These are phyloP conservation scores for Diplodia mutila DNA, from an alignment of 2,329 filamentous ascomycete species.

Conservation along the genomic window DNA sequence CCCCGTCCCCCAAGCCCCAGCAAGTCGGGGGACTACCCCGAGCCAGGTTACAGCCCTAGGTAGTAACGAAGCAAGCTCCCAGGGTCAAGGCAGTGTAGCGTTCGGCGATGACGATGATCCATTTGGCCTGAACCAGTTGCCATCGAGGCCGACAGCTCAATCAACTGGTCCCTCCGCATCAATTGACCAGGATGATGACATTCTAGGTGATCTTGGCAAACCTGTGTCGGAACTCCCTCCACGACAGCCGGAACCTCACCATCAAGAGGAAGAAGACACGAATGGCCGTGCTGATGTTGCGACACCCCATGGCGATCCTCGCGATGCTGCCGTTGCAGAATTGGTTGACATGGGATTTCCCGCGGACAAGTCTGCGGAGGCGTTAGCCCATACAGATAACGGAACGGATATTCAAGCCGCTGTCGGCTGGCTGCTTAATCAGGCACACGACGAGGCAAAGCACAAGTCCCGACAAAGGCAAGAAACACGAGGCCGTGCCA, in stretches of 20 bases:
- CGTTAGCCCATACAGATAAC: constrained; percentile 77
- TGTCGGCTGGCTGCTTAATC: constrained; percentile 85
- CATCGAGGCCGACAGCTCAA: constrained; percentile 46
- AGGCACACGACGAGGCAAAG: constrained; percentile 83
- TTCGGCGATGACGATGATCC: constrained; percentile 72
- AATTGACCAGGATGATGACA: constrained; percentile 56
- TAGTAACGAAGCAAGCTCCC: constrained; percentile 30
- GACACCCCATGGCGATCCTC: constrained; percentile 50
- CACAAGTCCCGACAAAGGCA: constrained; percentile 60
- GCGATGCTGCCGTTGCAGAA: constrained; percentile 82
- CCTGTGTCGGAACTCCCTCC: constrained; percentile 58
- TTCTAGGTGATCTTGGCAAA: constrained; percentile 63
- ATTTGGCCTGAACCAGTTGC: constrained; percentile 74
- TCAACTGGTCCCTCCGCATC: constrained; percentile 30
- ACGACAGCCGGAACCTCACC: constrained; percentile 34
- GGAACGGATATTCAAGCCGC: constrained; percentile 83
- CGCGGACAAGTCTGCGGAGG: constrained; percentile 77
- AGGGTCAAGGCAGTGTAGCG: constrained; percentile 24
- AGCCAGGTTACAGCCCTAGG: neutral
- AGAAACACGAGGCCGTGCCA: constrained; percentile 34
- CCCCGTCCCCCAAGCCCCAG: constrained; percentile 48
- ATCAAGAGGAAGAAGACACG: neutral
- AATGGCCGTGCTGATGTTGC: constrained; percentile 8
- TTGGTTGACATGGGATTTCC: constrained; percentile 95
- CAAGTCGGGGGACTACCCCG: constrained; percentile 33